A percentile compares a stretch with the other conserved stretches of the same genome.
Evolutionary conservation across 2,329 filamentous ascomycete genomes (phyloP).

Genomic region (Lecanicillium sp.): DNA sequence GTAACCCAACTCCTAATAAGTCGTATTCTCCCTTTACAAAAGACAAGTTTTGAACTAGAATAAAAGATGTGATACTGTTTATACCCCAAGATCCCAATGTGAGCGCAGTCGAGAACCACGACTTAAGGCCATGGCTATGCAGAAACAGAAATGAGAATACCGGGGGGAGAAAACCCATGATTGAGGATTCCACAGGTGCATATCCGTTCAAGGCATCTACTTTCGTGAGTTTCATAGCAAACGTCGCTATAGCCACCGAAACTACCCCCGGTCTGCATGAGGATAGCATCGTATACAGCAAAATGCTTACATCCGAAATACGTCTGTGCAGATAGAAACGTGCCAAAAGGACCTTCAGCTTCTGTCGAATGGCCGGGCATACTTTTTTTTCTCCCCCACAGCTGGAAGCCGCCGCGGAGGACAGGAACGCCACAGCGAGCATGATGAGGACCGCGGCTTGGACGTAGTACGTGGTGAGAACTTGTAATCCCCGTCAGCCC

Average conservation of each 20-base stretch:
- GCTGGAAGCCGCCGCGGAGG: neutral
- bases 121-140: constrained; percentile 1
- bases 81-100: neutral
- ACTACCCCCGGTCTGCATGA: neutral
- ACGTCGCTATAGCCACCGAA: constrained; percentile 3
- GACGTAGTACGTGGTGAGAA: constrained; percentile 5
- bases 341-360: neutral
- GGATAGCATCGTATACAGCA: neutral
- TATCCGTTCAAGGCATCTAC: constrained; percentile 3
- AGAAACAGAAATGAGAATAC: constrained; percentile 1
- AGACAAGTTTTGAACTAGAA: neutral
- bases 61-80: neutral
- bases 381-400: neutral
- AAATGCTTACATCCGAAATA: constrained; percentile 1
- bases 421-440: neutral
- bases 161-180: neutral
- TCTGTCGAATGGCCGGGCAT: neutral
- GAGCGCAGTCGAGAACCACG: neutral
- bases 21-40: neutral
- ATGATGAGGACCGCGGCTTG: neutral
- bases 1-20: neutral
- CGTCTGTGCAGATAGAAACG: neutral
- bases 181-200: neutral
- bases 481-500: neutral
- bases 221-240: neutral